A percentile compares a stretch with the other conserved stretches of the same genome.
Evolutionary conservation across 345 rosid genomes (phyloP).

Genomic region (Eucalyptus regnans): DNA sequence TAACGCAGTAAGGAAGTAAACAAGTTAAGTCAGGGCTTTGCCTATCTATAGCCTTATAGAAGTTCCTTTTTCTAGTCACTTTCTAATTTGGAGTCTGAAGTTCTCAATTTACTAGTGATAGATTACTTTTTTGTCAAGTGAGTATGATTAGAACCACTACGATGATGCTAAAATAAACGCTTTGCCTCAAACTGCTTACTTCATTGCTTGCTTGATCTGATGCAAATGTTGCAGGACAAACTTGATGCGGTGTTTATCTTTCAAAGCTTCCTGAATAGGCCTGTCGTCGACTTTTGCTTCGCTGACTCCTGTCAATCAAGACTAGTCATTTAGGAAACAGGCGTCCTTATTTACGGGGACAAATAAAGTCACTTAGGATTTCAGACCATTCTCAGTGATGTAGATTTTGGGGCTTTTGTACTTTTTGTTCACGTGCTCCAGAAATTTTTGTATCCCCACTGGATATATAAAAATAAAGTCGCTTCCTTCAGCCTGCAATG

Average conservation of each 20-base stretch:
- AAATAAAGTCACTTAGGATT: neutral
- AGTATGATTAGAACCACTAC: too few species aligned
- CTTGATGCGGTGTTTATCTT: neutral
- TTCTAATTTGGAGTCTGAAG: neutral
- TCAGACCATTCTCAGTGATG: slow-evolving; percentile 4
- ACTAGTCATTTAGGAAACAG: neutral
- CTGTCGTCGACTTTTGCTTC: neutral
- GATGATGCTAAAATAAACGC: neutral
- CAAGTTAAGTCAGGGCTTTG: neutral
- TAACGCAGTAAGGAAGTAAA: neutral
- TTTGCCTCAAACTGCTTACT: neutral
- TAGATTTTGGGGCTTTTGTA: neutral
- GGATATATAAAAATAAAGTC: neutral
- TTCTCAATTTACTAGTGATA: neutral
- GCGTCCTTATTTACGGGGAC: neutral
- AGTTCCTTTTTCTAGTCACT: neutral
- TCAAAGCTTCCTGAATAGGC: neutral
- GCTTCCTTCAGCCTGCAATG: neutral
- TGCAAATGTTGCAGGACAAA: neutral
- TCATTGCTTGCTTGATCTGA: neutral
- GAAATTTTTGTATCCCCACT: neutral
- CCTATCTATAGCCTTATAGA: slow-evolving; percentile 18
- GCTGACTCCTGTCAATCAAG: neutral
- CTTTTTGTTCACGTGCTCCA: neutral
- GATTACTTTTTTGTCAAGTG: neutral